Evolutionary conservation across 257 asterid genomes (phyloP), one percentile per base, ranked within the genome.

Genomic region (Nicotiana knightiana): DNA sequence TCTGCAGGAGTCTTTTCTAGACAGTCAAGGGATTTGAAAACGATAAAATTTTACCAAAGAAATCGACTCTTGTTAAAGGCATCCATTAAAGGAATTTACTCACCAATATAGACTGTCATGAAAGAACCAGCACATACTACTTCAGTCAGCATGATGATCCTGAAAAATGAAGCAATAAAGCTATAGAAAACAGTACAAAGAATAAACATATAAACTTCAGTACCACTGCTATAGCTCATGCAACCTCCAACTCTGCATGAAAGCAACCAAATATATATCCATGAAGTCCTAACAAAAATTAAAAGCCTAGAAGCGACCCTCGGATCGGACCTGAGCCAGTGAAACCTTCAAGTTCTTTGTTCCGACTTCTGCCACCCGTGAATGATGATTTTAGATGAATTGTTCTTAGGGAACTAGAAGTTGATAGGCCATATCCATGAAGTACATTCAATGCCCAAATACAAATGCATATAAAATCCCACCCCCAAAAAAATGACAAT

Each of bases 81-180:
- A 71, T 43, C 24, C 61, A 11, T 5, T 6, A 51, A 51, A 48
- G 62, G 43, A 26, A 61, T 9, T 80, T 83, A 90, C 97, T 91
- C 87, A 96, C 99, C 97, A 64, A 96, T 88, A 79, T 96, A 96
- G 66, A 89, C 79, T 83, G 97, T 91, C 89, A 93, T 90, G 83
- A 96, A 93, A 87, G 91, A 96, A 6, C 93, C 95, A 66, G 95
- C 97, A 91, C 94, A 96, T 79, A 90, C 70, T 85, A 94, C 98
- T 89, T 96, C 98, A 73, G 86, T 86, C 88, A 96, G 84, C 96
- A 96, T 92, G 86, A 96, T 84, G 66, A 92, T 93, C 94, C 99
- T 96, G 97, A 88, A 84, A 82, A 81, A 77, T 79, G 88, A 80
- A 76, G 83, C 28, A 80, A 63, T 7, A 21, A 65, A 71, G 21